phyloP scores from a whole-genome alignment of 2,329 filamentous ascomycete genomes.

The Trichoderma brevicompactum region DNA sequence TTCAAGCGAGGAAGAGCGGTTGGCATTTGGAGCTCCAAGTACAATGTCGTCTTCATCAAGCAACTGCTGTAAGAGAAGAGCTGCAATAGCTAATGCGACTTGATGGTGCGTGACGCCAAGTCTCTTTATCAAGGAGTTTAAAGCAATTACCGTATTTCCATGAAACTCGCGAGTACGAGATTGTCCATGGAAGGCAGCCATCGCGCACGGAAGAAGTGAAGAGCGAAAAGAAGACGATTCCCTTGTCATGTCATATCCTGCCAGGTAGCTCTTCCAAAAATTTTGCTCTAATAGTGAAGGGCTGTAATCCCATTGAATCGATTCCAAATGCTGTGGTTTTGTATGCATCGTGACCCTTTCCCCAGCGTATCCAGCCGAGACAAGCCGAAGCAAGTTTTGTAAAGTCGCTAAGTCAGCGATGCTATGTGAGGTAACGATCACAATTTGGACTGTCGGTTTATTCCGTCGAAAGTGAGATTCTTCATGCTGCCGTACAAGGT shows the following conservation, averaged over 20 bases:
- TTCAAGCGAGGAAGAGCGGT: neutral
- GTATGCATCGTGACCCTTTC: neutral
- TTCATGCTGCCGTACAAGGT: neutral
- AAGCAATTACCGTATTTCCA: neutral
- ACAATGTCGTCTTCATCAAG: conserved; percentile 18
- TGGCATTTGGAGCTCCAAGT: conserved; percentile 22
- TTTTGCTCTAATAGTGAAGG: neutral
- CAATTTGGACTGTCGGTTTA: neutral
- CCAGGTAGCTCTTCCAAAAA: neutral
- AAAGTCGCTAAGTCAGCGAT: conserved; percentile 24
- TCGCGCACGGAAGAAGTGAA: neutral
- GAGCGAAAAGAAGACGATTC: neutral
- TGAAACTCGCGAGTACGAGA: neutral
- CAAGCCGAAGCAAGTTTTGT: conserved; percentile 24
- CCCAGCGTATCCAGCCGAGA: conserved; percentile 3
- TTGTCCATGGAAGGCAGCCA: neutral
- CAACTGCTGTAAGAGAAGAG: conserved; percentile 18
- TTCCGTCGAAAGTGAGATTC: neutral
- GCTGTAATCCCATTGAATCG: neutral
- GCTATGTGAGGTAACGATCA: conserved; percentile 24
- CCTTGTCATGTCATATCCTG: neutral
- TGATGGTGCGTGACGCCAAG: conserved; percentile 28
- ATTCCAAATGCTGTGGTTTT: neutral
- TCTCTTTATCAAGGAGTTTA: conserved; percentile 8
- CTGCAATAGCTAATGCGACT: conserved; percentile 13